Evolutionary conservation across 2,329 filamentous ascomycete genomes (phyloP).

Genomic region (Sclerotinia subarctica): DNA sequence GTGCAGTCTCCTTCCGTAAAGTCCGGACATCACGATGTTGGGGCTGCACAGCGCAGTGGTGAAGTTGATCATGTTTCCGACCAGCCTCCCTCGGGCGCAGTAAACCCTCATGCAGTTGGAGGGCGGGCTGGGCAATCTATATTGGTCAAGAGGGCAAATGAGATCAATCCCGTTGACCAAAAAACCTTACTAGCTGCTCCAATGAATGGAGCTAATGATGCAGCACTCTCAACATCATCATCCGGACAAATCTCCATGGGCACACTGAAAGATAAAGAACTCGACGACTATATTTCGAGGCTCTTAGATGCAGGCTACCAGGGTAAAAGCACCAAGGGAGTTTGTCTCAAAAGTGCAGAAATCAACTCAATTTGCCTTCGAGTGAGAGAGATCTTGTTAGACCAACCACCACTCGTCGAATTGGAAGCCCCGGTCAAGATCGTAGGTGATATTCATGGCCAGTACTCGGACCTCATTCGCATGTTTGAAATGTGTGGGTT

Average conservation of each 20-base stretch:
- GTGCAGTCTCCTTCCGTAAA: conserved; percentile 74
- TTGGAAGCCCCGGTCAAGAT: conserved; percentile 95
- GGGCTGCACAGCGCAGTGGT: conserved; percentile 76
- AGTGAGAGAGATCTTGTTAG: conserved; percentile 83
- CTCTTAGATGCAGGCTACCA: conserved; percentile 92
- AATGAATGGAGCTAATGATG: conserved; percentile 43
- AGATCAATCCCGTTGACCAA: conserved; percentile 62
- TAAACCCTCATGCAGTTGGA: conserved; percentile 54
- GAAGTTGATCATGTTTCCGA: conserved; percentile 96
- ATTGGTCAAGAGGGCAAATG: conserved; percentile 69
- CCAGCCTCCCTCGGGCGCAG: conserved; percentile 69
- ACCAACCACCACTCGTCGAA: conserved; percentile 88
- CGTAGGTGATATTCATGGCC: conserved; percentile 93
- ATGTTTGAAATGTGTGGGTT: conserved; percentile 99
- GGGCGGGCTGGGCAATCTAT: conserved; percentile 85
- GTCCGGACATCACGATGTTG: conserved; percentile 72
- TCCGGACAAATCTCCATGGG: conserved; percentile 71
- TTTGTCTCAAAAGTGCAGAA: conserved; percentile 96
- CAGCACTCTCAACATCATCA: conserved; percentile 40
- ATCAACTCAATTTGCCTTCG: conserved; percentile 91
- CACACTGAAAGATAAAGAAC: conserved; percentile 85
- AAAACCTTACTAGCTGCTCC: conserved; percentile 40
- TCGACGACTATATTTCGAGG: conserved; percentile 96
- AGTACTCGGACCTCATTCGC: conserved; percentile 92
- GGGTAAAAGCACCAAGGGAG: conserved; percentile 95